Evolutionary conservation across 768 basidiomycete species (phyloP).

Genomic region (Coprinopsis strossmayeri): DNA sequence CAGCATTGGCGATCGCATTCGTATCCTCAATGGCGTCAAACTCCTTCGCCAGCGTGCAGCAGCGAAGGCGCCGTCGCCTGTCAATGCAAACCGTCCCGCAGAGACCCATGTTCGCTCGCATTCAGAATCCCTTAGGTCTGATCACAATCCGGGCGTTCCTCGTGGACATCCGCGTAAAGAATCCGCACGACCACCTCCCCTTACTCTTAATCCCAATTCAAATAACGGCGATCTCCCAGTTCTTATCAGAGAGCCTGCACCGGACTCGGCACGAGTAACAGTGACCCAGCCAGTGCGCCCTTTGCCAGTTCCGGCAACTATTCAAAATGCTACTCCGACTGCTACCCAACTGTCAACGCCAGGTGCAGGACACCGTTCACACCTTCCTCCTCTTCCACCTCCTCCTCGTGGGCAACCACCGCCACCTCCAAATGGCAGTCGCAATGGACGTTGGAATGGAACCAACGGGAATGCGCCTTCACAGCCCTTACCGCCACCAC

Average conservation of each 20-base stretch:
- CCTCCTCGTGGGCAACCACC: constrained; percentile 60
- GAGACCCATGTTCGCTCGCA: constrained; percentile 12
- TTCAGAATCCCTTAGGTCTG: constrained; percentile 7
- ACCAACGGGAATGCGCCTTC: not conserved
- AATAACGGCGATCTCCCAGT: constrained; percentile 63
- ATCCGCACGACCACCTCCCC: constrained; percentile 64
- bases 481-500: constrained; percentile 53
- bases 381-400: constrained; percentile 64
- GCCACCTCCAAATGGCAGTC: constrained; percentile 13
- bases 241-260: constrained; percentile 55
- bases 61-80: constrained; percentile 15
- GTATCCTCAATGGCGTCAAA: constrained; percentile 84
- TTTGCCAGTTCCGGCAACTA: constrained; percentile 24
- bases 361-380: constrained; percentile 27
- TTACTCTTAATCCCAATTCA: constrained; percentile 57
- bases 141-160: constrained; percentile 26
- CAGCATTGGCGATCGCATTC: constrained; percentile 87
- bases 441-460: not conserved
- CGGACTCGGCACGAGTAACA: constrained; percentile 46
- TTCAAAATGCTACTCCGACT: constrained; percentile 28
- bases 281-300: constrained; percentile 33
- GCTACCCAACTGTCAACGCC: constrained; percentile 23
- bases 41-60: constrained; percentile 56
- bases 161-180: constrained; percentile 39
- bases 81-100: constrained; percentile 10